phyloP scores from a whole-genome alignment of 305 asterid genomes.

The Solanum hybrid region DNA sequence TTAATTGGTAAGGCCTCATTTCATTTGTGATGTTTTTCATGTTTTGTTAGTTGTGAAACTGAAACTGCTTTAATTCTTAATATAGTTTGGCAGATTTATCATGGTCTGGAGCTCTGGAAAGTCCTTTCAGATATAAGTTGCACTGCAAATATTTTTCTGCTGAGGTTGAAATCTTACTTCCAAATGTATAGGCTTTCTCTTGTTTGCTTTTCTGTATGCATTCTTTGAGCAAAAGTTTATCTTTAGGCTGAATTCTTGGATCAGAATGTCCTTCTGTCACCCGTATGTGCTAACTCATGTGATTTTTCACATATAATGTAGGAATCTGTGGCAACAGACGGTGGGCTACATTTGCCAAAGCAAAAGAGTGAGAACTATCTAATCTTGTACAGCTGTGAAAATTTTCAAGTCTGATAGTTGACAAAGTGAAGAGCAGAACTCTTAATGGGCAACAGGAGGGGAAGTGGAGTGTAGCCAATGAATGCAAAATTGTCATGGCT shows the following conservation, averaged over 20 bases:
- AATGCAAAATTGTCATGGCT: not conserved
- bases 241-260: not conserved
- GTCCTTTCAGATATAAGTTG: not conserved
- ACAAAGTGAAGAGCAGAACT: not conserved
- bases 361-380: not conserved
- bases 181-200: not conserved
- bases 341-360: not conserved
- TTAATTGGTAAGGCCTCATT: not conserved
- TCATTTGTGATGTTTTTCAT: not conserved
- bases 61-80: not conserved
- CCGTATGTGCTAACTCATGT: not conserved
- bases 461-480: not conserved
- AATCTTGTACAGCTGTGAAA: not conserved
- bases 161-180: not conserved
- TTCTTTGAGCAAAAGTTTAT: not conserved
- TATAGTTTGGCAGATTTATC: not conserved
- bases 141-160: not conserved
- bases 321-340: not conserved
- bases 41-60: not conserved
- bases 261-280: not conserved
- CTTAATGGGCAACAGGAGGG: not conserved
- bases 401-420: not conserved
- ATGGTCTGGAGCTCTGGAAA: not conserved
- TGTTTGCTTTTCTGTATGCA: not conserved
- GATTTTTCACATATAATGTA: not conserved